Conservation (phyloP, 2,329 filamentous ascomycete species). For the Pyricularia pennisetigena region DNA sequence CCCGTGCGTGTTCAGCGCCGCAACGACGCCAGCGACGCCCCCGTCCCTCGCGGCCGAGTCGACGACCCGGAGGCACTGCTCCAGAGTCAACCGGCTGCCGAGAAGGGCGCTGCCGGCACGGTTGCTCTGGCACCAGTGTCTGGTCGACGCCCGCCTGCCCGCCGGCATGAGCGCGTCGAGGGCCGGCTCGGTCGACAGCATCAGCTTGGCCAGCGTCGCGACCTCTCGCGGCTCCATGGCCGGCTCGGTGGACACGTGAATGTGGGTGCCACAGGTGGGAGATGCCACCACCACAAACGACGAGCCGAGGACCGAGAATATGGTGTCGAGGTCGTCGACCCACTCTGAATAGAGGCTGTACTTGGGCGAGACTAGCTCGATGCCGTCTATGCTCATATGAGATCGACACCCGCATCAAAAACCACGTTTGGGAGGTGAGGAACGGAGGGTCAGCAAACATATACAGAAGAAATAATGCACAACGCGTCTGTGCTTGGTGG, state of each 20-base stretch:
- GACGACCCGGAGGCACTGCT: not conserved
- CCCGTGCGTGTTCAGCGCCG: too few relatives aligned
- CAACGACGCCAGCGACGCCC: too few relatives aligned
- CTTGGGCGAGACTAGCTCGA: constrained; percentile 27
- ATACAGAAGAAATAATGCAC: too few relatives aligned
- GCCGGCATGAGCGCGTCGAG: constrained; percentile 21
- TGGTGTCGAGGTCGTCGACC: constrained; percentile 17
- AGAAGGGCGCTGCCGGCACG: constrained; percentile 8
- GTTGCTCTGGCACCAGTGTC: constrained; percentile 27
- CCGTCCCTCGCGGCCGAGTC: too few relatives aligned
- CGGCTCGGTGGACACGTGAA: constrained; percentile 23
- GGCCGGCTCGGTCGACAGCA: constrained; percentile 9
- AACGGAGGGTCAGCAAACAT: not conserved
- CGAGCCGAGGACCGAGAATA: constrained; percentile 19
- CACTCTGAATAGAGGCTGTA: constrained; percentile 18
- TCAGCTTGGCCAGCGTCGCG: constrained; percentile 19
- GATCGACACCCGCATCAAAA: not conserved
- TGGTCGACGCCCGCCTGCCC: constrained; percentile 11
- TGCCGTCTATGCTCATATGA: constrained; percentile 16
- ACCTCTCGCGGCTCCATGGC: too few relatives aligned
- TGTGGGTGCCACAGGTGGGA: constrained; percentile 24
- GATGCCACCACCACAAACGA: constrained; percentile 16
- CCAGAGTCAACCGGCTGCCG: not conserved
- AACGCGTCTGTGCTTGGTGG: too few relatives aligned
- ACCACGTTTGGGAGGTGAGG: too few relatives aligned